Percentiles rank a stretch among this genome's conserved stretches.
Conservation (phyloP, 164 flowering plant species). For the Chimonanthus salicifolius region DNA sequence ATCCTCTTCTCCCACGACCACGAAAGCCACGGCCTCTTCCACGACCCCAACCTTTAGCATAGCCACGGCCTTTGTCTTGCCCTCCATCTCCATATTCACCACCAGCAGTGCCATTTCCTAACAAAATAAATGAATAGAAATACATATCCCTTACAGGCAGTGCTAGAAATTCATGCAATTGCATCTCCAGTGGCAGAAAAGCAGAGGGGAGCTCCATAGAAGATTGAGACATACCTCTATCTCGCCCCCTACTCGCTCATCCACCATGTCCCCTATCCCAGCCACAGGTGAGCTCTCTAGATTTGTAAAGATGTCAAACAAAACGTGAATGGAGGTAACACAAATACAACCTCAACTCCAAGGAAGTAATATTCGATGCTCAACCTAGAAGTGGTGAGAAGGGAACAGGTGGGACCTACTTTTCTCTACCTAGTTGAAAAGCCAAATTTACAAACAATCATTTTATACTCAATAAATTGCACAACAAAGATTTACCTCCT, state of each 20-base stretch:
- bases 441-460: no score
- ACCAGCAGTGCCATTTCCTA: constrained; percentile 60
- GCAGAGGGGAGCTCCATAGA: not conserved
- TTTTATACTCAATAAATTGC: not conserved
- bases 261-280: constrained; percentile 66
- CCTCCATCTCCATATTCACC: constrained; percentile 76
- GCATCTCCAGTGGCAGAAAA: not conserved
- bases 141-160: not conserved
- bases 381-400: no score
- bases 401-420: no score
- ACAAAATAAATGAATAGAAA: constrained; percentile 4
- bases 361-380: no score
- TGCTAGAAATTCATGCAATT: not conserved
- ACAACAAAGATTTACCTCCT: constrained; percentile 44
- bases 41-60: constrained; percentile 52
- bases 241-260: constrained; percentile 54
- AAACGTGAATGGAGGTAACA: not conserved
- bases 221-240: constrained; percentile 35
- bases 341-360: no score
- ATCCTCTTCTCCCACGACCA: constrained; percentile 65
- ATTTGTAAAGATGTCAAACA: constrained; percentile 7
- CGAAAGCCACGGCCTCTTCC: constrained; percentile 63
- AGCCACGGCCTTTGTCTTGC: constrained; percentile 53
- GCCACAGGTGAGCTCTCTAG: constrained; percentile 68
- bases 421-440: no score